These are phyloP conservation scores for Hippophae gyantsensis DNA, from an alignment of 306 rosid genomes.

Conservation along the genomic window DNA sequence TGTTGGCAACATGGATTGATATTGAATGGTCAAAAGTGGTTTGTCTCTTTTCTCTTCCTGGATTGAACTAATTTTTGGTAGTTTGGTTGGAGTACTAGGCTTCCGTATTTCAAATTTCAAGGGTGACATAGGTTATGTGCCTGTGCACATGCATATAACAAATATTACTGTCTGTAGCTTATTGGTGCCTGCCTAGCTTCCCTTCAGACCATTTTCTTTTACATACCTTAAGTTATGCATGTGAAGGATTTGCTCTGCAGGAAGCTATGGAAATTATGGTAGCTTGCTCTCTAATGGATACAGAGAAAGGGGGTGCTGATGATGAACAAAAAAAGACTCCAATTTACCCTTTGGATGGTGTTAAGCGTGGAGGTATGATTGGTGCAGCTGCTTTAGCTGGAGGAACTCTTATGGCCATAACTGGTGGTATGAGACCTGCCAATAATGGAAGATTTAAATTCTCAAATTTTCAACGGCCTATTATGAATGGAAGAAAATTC, in stretches of 20 bases:
- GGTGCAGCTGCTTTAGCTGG: slow-evolving; percentile 27
- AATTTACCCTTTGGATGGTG: slow-evolving; percentile 9
- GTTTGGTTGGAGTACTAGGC: neutral
- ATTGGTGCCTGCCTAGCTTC: neutral
- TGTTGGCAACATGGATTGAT: slow-evolving; percentile 24
- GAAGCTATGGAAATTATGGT: slow-evolving; percentile 26
- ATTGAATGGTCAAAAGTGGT: slow-evolving; percentile 22
- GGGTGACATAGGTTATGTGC: neutral
- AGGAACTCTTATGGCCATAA: slow-evolving; percentile 21
- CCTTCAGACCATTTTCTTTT: neutral
- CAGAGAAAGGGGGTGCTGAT: slow-evolving; percentile 1
- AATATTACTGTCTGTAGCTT: neutral
- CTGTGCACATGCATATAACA: too few relatives aligned
- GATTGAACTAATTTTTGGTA: neutral
- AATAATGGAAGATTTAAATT: neutral
- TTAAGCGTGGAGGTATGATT: slow-evolving; percentile 20
- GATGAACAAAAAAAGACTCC: slow-evolving; percentile 1
- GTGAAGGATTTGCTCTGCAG: slow-evolving; percentile 2
- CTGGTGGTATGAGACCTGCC: slow-evolving; percentile 20
- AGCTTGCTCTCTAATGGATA: slow-evolving; percentile 18
- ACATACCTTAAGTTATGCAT: neutral
- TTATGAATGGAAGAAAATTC: too few relatives aligned
- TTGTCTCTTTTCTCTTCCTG: neutral
- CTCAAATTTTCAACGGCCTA: too few relatives aligned
- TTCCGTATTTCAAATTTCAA: too few relatives aligned